phyloP scores from a whole-genome alignment of 805 yeast species.

The Myxozyma neglecta region DNA sequence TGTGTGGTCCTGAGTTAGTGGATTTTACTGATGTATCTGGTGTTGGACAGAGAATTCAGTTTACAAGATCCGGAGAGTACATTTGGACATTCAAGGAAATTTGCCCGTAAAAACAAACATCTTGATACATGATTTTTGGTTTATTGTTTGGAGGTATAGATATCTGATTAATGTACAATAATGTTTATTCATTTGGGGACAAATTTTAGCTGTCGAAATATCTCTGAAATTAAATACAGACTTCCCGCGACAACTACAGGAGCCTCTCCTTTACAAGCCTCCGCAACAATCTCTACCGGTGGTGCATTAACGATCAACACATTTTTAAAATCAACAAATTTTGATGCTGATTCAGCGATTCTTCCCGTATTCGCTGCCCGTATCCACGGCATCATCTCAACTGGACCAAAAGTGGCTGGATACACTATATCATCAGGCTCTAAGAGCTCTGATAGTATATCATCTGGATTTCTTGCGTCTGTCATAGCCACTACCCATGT shows the following conservation, averaged over 20 bases:
- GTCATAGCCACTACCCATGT: slow-evolving; percentile 75
- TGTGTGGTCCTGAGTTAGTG: slow-evolving; percentile 20
- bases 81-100: slow-evolving; percentile 26
- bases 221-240: slow-evolving; percentile 54
- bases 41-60: slow-evolving; percentile 21
- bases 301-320: background rate
- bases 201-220: background rate
- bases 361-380: slow-evolving; percentile 46
- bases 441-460: slow-evolving; percentile 54
- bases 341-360: slow-evolving; percentile 36
- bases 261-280: slow-evolving; percentile 36
- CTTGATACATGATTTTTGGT: background rate
- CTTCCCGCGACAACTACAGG: slow-evolving; percentile 66
- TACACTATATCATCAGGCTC: slow-evolving; percentile 55
- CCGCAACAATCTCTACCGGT: slow-evolving; percentile 24
- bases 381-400: slow-evolving; percentile 96
- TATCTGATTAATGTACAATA: background rate
- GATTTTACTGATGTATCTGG: slow-evolving; percentile 26
- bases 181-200: background rate
- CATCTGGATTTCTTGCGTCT: slow-evolving; percentile 60
- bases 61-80: slow-evolving; percentile 11
- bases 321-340: slow-evolving; percentile 34
- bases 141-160: background rate
- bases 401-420: slow-evolving; percentile 62
- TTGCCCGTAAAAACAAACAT: slow-evolving; percentile 11